Percentiles rank a stretch among this genome's conserved stretches.
phyloP scores from a whole-genome alignment of 805 yeast species.

The Wickerhamomyces tratensis region DNA sequence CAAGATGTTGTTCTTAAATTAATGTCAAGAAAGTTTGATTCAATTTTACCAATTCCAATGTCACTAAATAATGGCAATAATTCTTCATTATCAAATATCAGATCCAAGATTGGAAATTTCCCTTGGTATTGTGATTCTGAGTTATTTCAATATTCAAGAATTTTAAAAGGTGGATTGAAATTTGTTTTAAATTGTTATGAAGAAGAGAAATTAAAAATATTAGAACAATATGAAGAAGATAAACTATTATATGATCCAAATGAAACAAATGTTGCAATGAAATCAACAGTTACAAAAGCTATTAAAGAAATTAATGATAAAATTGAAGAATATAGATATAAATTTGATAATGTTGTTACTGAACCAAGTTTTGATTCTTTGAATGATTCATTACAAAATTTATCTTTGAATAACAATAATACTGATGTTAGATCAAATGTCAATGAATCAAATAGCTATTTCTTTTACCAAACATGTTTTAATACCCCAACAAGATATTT shows the following conservation, averaged over 20 bases:
- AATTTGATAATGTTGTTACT: constrained; percentile 16
- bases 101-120: constrained; percentile 28
- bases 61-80: constrained; percentile 30
- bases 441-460: constrained; percentile 40
- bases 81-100: neutral
- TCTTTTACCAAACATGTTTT: constrained; percentile 73
- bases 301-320: constrained; percentile 40
- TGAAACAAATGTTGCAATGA: constrained; percentile 26
- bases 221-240: constrained; percentile 45
- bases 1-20: constrained; percentile 50
- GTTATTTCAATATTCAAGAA: constrained; percentile 46
- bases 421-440: constrained; percentile 11
- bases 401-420: constrained; percentile 6
- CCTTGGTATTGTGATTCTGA: constrained; percentile 42
- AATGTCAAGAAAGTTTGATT: constrained; percentile 44
- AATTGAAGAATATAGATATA: constrained; percentile 28
- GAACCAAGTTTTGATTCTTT: constrained; percentile 9
- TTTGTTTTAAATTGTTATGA: constrained; percentile 47
- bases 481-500: constrained; percentile 57
- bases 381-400: constrained; percentile 5
- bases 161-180: constrained; percentile 54
- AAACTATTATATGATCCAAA: constrained; percentile 41
- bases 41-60: constrained; percentile 39
- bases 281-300: constrained; percentile 41
- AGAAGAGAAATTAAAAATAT: constrained; percentile 47